Conservation (phyloP, 495 filamentous ascomycete genomes). For the Aspergillus saccharolyticus region DNA sequence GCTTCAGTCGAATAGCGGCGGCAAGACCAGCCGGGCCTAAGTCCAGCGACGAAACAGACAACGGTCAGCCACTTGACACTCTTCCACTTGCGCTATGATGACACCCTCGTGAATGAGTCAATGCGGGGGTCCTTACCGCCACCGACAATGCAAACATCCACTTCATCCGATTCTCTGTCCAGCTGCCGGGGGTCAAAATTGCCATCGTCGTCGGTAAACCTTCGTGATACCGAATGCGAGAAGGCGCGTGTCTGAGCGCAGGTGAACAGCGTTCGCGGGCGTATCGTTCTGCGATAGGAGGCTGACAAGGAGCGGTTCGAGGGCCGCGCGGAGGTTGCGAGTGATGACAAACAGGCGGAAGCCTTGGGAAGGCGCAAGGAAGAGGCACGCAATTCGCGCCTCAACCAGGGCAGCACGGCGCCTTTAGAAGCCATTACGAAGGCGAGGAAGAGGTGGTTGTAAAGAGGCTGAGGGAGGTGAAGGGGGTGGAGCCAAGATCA, state of each 20-base stretch:
- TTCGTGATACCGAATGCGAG: constrained; percentile 44
- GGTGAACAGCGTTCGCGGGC: constrained; percentile 22
- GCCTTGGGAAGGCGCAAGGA: constrained; percentile 27
- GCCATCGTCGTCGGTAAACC: constrained; percentile 54
- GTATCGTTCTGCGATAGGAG: constrained; percentile 19
- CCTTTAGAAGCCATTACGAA: constrained; percentile 39
- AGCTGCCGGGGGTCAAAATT: constrained; percentile 65
- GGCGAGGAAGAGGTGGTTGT: neutral
- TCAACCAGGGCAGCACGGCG: constrained; percentile 40
- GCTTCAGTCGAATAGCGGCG: constrained; percentile 91
- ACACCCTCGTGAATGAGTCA: neutral
- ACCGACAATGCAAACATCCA: constrained; percentile 95
- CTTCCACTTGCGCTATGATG: neutral
- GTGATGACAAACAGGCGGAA: constrained; percentile 24
- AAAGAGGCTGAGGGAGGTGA: too few species aligned
- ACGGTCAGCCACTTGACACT: constrained; percentile 13
- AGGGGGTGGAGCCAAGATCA: neutral
- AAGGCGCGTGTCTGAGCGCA: constrained; percentile 36
- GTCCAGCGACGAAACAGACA: neutral
- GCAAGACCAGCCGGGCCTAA: constrained; percentile 82
- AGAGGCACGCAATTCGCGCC: constrained; percentile 35
- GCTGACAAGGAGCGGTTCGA: constrained; percentile 21
- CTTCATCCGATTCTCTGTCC: constrained; percentile 85
- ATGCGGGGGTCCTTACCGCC: constrained; percentile 54
- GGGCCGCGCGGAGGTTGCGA: constrained; percentile 19